Evolutionary conservation across 2,329 filamentous ascomycete species (phyloP), one percentile per base, ranked within the genome.

Genomic region (Arthrobotrys entomopaga): DNA sequence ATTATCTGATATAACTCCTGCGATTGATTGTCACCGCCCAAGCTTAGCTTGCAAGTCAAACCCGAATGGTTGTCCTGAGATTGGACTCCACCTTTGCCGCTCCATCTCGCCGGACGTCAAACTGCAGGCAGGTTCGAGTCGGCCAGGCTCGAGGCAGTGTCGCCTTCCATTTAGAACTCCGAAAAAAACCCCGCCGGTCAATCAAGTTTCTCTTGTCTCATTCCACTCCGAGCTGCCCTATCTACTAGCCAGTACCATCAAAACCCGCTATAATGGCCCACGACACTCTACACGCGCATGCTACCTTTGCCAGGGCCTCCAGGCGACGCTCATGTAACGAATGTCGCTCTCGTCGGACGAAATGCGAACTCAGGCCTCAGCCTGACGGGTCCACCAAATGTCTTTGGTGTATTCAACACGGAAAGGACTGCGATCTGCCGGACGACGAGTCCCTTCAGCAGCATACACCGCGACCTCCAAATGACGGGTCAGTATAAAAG

Each of bases 341-440:
- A 56, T 78, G 77, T 56, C 66, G 77, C 19, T 69, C 58, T 53
- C 70, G 77, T 22, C 77, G 77, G 43, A 73, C 77, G 49, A 75
- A 74, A 64, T 78, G 77, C 50, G 76, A 73, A n/a, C 59, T 77
- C 26, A 50, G 52, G 42, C 54, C 43, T 19, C 63, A 74, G 58
- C 70, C 70, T 11, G 77, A 78, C 38, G 71, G 77, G 19, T 76
- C 74, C 26, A 76, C 61, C n/a, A 77, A 72, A 49, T 78, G 77
- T 42, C 63, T 74, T 40, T 78, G 77, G 76, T 78, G 77, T 43
- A 74, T 74, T 43, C 63, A 77, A 61, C 76, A 77, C 54, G 76
- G 77, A 11, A 65, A 74, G 19, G 76, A 78, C 24, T 78, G 77
- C 50, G 64, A 76, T 34, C 73, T 77, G 58, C 70, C 77, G 48